These are phyloP conservation scores for Botryosphaeria dothidea DNA, from an alignment of 2,329 filamentous ascomycete genomes.

Conservation along the genomic window DNA sequence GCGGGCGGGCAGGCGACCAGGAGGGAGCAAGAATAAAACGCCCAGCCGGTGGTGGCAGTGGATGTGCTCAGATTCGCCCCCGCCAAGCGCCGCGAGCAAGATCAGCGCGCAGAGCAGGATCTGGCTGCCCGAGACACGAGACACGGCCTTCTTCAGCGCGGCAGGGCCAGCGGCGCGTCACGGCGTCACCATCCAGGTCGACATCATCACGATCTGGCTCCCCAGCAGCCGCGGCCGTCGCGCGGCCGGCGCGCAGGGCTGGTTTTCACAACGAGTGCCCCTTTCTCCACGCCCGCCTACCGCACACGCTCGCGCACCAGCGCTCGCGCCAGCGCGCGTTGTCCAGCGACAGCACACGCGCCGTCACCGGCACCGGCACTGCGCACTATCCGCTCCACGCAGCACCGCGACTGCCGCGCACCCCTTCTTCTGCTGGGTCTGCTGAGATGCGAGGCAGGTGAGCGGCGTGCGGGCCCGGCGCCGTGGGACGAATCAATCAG, in stretches of 20 bases:
- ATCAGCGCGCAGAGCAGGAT: constrained; percentile 16
- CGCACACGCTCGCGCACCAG: neutral
- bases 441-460: constrained; percentile 1
- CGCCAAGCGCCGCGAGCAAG: constrained; percentile 7
- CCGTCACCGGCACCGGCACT: neutral
- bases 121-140: constrained; percentile 14
- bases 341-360: neutral
- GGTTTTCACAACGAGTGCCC: neutral
- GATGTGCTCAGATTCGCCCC: constrained; percentile 10
- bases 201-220: constrained; percentile 6
- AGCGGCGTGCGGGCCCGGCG: constrained; percentile 12
- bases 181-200: constrained; percentile 7
- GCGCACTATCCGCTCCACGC: too few species aligned
- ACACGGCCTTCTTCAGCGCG: constrained; percentile 16
- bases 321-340: too few species aligned
- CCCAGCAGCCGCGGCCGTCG: neutral
- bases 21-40: constrained; percentile 5
- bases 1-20: constrained; percentile 8
- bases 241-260: constrained; percentile 5
- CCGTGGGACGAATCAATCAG: constrained; percentile 18
- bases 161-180: constrained; percentile 11
- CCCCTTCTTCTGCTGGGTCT: too few species aligned
- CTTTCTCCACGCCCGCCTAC: constrained; percentile 12
- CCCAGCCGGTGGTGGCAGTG: neutral
- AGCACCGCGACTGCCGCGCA: neutral